Evolutionary conservation across 495 filamentous ascomycete genomes (phyloP).

Genomic region (Penicillium crystallinum): DNA sequence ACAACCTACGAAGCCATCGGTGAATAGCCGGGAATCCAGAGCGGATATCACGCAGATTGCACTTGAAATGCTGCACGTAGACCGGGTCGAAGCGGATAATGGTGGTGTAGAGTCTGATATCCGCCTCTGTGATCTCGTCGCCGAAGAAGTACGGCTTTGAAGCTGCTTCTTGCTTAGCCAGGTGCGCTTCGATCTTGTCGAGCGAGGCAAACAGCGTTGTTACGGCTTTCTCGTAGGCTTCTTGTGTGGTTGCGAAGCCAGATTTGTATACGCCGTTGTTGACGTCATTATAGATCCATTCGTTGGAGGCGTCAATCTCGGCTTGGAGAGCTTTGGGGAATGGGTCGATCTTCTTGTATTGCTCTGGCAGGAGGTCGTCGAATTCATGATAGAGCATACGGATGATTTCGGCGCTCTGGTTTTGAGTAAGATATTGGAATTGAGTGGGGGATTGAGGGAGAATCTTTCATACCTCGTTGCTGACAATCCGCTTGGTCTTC

Average conservation of each 20-base stretch:
- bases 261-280: conserved; percentile 86
- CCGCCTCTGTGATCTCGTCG: conserved; percentile 66
- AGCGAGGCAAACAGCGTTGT: conserved; percentile 64
- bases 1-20: conserved; percentile 60
- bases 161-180: conserved; percentile 38
- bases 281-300: conserved; percentile 78
- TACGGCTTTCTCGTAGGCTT: conserved; percentile 69
- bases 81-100: conserved; percentile 82
- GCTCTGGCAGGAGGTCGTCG: conserved; percentile 57
- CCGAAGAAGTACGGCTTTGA: conserved; percentile 64
- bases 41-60: conserved; percentile 78
- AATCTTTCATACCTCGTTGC: conserved; percentile 45
- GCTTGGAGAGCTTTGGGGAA: conserved; percentile 54
- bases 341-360: conserved; percentile 57
- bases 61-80: conserved; percentile 94
- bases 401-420: conserved; percentile 51
- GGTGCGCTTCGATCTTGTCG: conserved; percentile 63
- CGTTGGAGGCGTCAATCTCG: conserved; percentile 70
- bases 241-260: conserved; percentile 68
- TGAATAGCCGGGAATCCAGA: conserved; percentile 68
- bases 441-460: neutral
- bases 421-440: neutral
- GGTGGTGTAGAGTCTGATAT: conserved; percentile 78
- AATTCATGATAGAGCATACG: conserved; percentile 72
- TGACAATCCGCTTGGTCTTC: conserved; percentile 52